Base-by-base conservation (phyloP, 306 rosid genomes). In the Gleditsia sinensis region DNA sequence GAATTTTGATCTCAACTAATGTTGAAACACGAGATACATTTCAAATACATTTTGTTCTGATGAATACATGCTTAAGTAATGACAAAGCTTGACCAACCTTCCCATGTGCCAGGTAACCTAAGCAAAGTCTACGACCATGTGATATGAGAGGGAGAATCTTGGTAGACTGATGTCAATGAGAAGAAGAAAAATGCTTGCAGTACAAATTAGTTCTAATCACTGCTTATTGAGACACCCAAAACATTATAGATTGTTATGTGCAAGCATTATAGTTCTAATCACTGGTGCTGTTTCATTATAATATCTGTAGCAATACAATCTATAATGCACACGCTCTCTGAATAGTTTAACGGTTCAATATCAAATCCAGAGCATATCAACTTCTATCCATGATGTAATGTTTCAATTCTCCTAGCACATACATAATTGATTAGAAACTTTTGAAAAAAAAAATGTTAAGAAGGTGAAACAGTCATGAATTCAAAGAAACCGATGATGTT, bases 1-100 rank as follows among this genome's bases (percentile, higher is more conserved):
- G 58, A 19, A 28, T 28, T 59, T 42, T 27, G 7, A 74, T 53
- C 9, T 45, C 71, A 62, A 24, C 51, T 37, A 56, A 57, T 55
- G 33, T 67, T 34, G 24, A 64, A 55, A 55, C n/a, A 49, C 17
- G 59, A n/a, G 50, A 39, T 37, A 62, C 16, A 21, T 43, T 67
- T 53, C 62, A 36, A 36, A 37, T 28, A 62, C 19, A 28, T 34
- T 67, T 53, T 67, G 33, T 51, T 9, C 16, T 6, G 14, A 61
- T 23, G 53, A 32, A 46, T 61, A 56, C 33, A 27, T 23, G 23
- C 49, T 51, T 56, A 39, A 10, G 55, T 51, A 50, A 7, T 28
- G 62, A 42, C 45, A 69, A 69, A 59, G 36, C 40, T 51, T 16
- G 57, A 58, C 48, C 70, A 75, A 53, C 81, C 67, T 71, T 65